phyloP scores from a whole-genome alignment of 805 yeast species.

The Jamesozyma jinghongensis region DNA sequence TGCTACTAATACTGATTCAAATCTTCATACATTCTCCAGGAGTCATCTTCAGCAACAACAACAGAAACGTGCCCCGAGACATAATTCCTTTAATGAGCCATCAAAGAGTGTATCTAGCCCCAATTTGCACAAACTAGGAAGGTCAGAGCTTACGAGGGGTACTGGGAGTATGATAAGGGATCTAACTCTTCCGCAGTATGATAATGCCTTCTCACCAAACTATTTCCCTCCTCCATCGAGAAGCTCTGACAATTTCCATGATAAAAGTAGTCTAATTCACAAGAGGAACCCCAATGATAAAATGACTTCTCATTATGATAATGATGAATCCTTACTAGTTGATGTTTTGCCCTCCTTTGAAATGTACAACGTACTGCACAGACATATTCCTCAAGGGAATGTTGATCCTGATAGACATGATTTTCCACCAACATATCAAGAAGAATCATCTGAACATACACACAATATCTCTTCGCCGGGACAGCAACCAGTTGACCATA shows the following conservation, averaged over 20 bases:
- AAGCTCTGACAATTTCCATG: slow-evolving; percentile 1
- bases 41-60: not conserved
- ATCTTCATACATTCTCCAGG: not conserved
- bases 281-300: not conserved
- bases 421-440: slow-evolving; percentile 31
- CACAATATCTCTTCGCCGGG: not conserved
- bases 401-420: slow-evolving; percentile 25
- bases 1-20: not conserved
- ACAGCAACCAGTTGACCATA: not conserved
- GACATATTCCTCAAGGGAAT: slow-evolving; percentile 36
- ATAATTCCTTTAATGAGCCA: not conserved
- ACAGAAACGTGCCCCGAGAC: not conserved
- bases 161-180: slow-evolving; percentile 5
- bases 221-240: not conserved
- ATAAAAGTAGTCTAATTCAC: too few species aligned
- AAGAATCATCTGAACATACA: slow-evolving; percentile 7
- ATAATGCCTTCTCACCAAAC: not conserved
- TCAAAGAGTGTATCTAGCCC: slow-evolving; percentile 5
- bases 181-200: slow-evolving; percentile 4
- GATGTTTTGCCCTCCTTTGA: slow-evolving; percentile 64
- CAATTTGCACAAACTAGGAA: slow-evolving; percentile 6
- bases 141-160: slow-evolving; percentile 10
- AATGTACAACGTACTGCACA: slow-evolving; percentile 45
- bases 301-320: slow-evolving; percentile 7
- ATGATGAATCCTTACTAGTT: slow-evolving; percentile 21